Conservation (phyloP, 1,284 basidiomycete genomes). For the Trametes sp. region DNA sequence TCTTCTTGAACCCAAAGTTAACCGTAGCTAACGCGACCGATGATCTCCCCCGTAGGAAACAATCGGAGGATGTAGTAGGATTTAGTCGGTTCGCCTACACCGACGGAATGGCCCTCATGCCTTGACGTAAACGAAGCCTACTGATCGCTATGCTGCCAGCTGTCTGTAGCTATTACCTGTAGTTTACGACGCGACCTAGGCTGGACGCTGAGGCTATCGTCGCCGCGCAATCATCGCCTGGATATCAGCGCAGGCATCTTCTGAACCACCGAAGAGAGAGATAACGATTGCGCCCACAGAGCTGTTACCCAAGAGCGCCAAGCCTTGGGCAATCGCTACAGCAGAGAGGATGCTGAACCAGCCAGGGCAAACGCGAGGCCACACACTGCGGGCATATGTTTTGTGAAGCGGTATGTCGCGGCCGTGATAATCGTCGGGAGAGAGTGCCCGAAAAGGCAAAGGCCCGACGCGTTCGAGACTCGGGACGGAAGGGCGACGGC, state of each 20-base stretch:
- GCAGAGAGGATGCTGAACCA: too few relatives aligned
- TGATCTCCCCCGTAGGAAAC: slow-evolving; percentile 26
- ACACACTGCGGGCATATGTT: too few relatives aligned
- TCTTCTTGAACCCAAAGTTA: not conserved
- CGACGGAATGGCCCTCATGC: slow-evolving; percentile 63
- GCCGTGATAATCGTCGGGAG: not conserved
- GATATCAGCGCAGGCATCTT: slow-evolving; percentile 5
- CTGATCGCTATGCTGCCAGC: not conserved
- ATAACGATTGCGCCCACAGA: slow-evolving; percentile 19
- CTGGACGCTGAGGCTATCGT: slow-evolving; percentile 3
- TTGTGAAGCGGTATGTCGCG: not conserved
- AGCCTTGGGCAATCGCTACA: not conserved
- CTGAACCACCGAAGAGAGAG: slow-evolving; percentile 5
- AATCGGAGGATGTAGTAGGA: slow-evolving; percentile 51
- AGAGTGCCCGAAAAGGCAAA: slow-evolving; percentile 22
- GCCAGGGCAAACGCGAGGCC: too few relatives aligned
- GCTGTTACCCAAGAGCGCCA: not conserved
- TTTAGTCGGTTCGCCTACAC: slow-evolving; percentile 60
- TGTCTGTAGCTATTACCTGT: not conserved
- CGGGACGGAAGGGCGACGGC: slow-evolving; percentile 35
- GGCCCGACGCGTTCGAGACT: slow-evolving; percentile 23
- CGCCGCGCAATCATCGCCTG: slow-evolving; percentile 11
- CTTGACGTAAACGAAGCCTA: slow-evolving; percentile 42
- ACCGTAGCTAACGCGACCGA: slow-evolving; percentile 1
- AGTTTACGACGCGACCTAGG: not conserved